Base-by-base conservation (phyloP, 2,329 filamentous ascomycete genomes). In the Hypoxylon sp. region DNA sequence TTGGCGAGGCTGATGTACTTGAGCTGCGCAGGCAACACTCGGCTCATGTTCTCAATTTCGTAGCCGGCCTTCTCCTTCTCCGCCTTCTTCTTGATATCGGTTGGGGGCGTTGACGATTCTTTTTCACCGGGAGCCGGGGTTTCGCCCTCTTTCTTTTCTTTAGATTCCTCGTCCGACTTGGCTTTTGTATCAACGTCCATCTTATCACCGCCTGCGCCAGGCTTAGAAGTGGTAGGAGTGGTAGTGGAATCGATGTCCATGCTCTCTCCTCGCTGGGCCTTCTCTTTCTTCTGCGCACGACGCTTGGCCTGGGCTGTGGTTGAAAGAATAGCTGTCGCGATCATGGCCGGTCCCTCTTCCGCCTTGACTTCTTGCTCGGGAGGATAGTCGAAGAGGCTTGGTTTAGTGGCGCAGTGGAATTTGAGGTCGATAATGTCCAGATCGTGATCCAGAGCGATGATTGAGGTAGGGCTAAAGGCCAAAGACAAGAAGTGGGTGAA, bases 51-150 rank as follows among this genome's bases (percentile, higher is more conserved):
- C 75, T 95, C 92, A 65, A 99, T 86, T 68, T 97, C 93, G 76
- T 95, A 97, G 70, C 95, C 95, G 62, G 97, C 87, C 86, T 97
- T 98, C 82, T 99, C 95, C 82, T 95, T 96, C 79, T 97, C 93
- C 0, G 84, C 82, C 84, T 95, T 96, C 86, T 96, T 97, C 86
- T 94, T 97, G 37, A 84, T 80, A 13, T 89, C 87, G 39, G 82
- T 79, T 1, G 84, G 80, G 26, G 80, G 71, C 11, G 80, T 76
- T 1, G 81, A 78, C 1, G 77, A 73, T 53, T 91, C 88, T 76
- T 89, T 89, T 46, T 89, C 83, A 43, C 84, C 84, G 0, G 74
- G 75, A 6, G 77, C 74, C n/a, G 76, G 74, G 11, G 68, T 78
- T 13, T 86, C 84, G n/a, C 77, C 78, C 34, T 85, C 84, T 69